Evolutionary conservation across 2,329 filamentous ascomycete genomes (phyloP), one percentile per base, ranked within the genome.

Genomic region (Penicillium sp.): DNA sequence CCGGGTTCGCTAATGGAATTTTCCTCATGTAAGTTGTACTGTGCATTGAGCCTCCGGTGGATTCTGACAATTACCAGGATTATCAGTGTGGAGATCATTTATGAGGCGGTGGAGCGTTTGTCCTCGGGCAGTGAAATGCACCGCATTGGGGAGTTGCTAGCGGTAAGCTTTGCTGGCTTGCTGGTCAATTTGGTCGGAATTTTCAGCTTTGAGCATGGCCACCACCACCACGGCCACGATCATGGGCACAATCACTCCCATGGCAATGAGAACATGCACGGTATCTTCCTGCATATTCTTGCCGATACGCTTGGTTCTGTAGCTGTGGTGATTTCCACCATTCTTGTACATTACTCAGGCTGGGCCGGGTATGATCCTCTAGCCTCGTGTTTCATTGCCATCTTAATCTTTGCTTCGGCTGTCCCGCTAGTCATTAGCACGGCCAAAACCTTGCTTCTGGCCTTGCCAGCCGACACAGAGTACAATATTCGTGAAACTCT

Each of bases 231-330:
- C 56, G 71, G 69, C n/a, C 75, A 79, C 53, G 74, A 69, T 25
- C 82, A 84, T 55, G 71, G 68, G 7, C 78, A 80, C 55, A 68
- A 62, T 31, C 76, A 78, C 57, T 69, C 68, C 20, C 89, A 92
- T 67, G 89, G 91, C 58, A 96, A 96, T 72, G 94, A 99, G 67
- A 99, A 99, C 70, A 97, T 99, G 92, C 85, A 94, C 65, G 94
- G 94, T 12, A 97, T 99, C 62, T 99, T 96, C 74, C 80, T 99
- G 20, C 94, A 99, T 69, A 90, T 99, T 49, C 81, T 97, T 26
- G 94, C 94, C 6, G 94, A 99, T 71, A 96, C 94, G 0, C 85
- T 97, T 27, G 94, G 94, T 25, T 97, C 92, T 52, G 89, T 92
- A 1, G 94, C 94, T 1, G 94, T 99, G 46, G 96, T 99, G 58